These are phyloP conservation scores for Stygiomarasmius scandens DNA, from an alignment of 1,284 basidiomycete genomes.

Conservation along the genomic window DNA sequence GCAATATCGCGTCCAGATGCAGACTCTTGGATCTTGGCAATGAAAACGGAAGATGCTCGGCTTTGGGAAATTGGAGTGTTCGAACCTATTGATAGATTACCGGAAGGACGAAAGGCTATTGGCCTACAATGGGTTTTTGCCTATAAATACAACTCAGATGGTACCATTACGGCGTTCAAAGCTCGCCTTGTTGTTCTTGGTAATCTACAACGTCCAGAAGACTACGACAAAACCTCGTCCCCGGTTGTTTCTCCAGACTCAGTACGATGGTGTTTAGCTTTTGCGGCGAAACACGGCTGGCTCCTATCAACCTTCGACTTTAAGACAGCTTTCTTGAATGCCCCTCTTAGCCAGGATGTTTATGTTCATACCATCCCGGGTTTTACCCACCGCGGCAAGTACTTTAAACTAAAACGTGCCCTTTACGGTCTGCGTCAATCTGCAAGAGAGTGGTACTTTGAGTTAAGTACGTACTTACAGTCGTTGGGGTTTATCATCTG, in stretches of 20 bases:
- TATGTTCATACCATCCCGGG: slow-evolving; percentile 36
- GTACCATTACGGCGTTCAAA: slow-evolving; percentile 29
- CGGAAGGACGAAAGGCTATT: not conserved
- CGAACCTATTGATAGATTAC: too few species aligned
- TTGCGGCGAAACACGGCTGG: slow-evolving; percentile 27
- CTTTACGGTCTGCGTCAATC: slow-evolving; percentile 44
- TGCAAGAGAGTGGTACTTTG: slow-evolving; percentile 32
- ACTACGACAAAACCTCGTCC: slow-evolving; percentile 38
- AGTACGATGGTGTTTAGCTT: slow-evolving; percentile 32
- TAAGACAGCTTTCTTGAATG: slow-evolving; percentile 38
- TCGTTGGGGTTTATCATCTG: slow-evolving; percentile 21
- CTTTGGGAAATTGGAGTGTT: too few species aligned
- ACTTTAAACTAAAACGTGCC: slow-evolving; percentile 22
- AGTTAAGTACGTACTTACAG: slow-evolving; percentile 24
- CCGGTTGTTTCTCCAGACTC: slow-evolving; percentile 33
- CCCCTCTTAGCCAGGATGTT: slow-evolving; percentile 29
- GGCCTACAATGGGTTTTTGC: slow-evolving; percentile 28
- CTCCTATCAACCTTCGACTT: slow-evolving; percentile 32
- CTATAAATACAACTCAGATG: slow-evolving; percentile 29
- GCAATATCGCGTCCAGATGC: too few species aligned
- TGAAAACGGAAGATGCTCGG: too few species aligned
- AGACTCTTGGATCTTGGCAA: too few species aligned
- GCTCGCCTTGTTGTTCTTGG: slow-evolving; percentile 37
- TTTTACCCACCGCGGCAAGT: slow-evolving; percentile 18
- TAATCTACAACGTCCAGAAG: slow-evolving; percentile 32